Conservation (phyloP, 352 stramenopile genomes). For the Globisporangium ultimum region DNA sequence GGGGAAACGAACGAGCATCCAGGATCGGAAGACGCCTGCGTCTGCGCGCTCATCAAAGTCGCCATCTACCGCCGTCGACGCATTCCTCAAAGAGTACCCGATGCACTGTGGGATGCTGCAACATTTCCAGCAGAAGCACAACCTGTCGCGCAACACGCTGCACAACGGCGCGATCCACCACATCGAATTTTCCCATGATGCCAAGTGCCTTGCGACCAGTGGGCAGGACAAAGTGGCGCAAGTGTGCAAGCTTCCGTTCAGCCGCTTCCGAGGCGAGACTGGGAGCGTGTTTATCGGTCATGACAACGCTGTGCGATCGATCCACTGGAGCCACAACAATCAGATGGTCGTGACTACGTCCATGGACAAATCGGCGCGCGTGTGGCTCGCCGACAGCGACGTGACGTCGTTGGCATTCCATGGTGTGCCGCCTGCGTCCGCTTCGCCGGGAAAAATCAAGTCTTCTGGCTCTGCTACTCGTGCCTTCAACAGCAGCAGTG, state of each 20-base stretch:
- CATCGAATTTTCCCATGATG: conserved; percentile 75
- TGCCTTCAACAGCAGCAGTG: conserved; percentile 25
- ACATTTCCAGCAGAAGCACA: conserved; percentile 54
- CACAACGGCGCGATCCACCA: conserved; percentile 69
- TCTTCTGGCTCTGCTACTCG: conserved; percentile 9
- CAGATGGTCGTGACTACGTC: conserved; percentile 66
- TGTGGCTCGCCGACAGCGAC: conserved; percentile 69
- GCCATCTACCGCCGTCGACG: conserved; percentile 18
- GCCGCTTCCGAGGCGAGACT: conserved; percentile 51
- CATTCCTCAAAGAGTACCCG: conserved; percentile 74
- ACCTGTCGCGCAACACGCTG: conserved; percentile 43
- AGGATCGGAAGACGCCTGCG: conserved; percentile 20
- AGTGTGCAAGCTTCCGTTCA: conserved; percentile 67
- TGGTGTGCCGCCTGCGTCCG: conserved; percentile 27
- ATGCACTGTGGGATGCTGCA: conserved; percentile 51
- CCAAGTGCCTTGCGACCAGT: conserved; percentile 67
- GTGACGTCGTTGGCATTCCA: conserved; percentile 56
- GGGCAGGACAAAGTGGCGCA: conserved; percentile 63
- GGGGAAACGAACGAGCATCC: conserved; percentile 27
- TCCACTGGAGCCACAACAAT: conserved; percentile 80
- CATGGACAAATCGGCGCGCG: conserved; percentile 57
- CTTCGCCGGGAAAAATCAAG: conserved; percentile 17
- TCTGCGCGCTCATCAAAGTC: not conserved
- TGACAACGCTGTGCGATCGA: conserved; percentile 51
- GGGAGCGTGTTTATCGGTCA: conserved; percentile 68